A percentile compares a stretch with the other conserved stretches of the same genome.
These are phyloP conservation scores for Durotheca rogersii DNA, from an alignment of 495 filamentous ascomycete genomes.

Conservation along the genomic window DNA sequence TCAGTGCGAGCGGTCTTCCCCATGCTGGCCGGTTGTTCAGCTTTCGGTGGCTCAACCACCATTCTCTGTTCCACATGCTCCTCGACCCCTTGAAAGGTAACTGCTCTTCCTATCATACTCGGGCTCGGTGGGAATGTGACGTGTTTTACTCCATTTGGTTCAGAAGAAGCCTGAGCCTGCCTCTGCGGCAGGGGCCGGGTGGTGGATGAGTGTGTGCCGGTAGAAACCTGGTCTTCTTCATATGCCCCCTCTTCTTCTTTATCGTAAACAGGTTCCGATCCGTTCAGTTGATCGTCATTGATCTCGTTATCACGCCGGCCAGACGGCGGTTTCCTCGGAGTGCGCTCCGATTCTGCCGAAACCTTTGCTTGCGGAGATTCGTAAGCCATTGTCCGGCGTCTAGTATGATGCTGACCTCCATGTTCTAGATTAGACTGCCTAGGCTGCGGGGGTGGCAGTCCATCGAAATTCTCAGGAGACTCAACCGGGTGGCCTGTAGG, in stretches of 20 bases:
- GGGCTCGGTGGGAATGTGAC: constrained; percentile 23
- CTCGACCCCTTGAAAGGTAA: constrained; percentile 12
- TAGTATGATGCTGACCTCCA: constrained; percentile 2
- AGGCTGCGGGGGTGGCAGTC: constrained; percentile 1
- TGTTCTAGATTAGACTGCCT: neutral
- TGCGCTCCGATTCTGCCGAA: constrained; percentile 7
- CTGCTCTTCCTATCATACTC: constrained; percentile 25
- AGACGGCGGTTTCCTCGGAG: neutral
- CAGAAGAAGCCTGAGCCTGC: constrained; percentile 15
- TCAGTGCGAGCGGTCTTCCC: constrained; percentile 1
- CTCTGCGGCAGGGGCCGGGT: constrained; percentile 26
- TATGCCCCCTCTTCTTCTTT: constrained; percentile 9
- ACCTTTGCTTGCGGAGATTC: constrained; percentile 13
- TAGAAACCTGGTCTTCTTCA: constrained; percentile 29
- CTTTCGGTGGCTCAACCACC: constrained; percentile 1
- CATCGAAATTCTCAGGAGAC: neutral
- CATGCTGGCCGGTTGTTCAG: neutral
- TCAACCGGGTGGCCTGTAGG: constrained; percentile 12
- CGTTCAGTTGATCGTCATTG: neutral
- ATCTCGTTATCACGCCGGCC: neutral
- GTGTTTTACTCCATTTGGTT: constrained; percentile 18
- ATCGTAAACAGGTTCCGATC: neutral
- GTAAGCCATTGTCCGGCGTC: constrained; percentile 13
- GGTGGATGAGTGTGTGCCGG: constrained; percentile 31
- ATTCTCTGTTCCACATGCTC: constrained; percentile 2